A percentile compares a stretch with the other conserved stretches of the same genome.
Conservation (phyloP, 495 filamentous ascomycete genomes). For the Neurospora sublineolata region DNA sequence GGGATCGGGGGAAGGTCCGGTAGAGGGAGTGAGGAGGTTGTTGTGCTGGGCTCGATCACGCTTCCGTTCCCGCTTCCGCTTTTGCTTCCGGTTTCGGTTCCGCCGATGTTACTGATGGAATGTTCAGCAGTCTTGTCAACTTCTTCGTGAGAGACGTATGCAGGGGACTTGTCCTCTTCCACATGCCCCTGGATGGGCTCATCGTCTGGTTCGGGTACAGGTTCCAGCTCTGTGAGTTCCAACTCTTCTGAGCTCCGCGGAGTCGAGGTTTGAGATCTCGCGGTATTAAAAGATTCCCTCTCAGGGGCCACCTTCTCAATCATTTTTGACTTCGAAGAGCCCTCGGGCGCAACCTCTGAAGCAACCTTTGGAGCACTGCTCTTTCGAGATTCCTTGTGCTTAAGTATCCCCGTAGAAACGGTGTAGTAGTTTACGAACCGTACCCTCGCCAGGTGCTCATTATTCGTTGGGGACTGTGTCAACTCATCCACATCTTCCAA, state of each 20-base stretch:
- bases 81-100: not conserved
- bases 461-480: not conserved
- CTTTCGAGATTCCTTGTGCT: constrained; percentile 22
- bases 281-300: constrained; percentile 1
- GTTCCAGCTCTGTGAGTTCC: not conserved
- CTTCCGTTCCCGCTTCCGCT: not conserved
- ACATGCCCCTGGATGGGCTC: not conserved
- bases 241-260: not conserved
- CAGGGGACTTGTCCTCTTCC: not conserved
- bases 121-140: not conserved
- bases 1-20: constrained; percentile 32
- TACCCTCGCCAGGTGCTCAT: constrained; percentile 29
- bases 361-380: not conserved
- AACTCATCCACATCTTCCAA: constrained; percentile 56
- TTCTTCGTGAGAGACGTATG: not conserved
- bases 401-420: constrained; percentile 56
- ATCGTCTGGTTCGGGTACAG: not conserved
- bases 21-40: not conserved
- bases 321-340: not conserved
- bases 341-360: not conserved
- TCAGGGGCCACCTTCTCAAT: constrained; percentile 2
- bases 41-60: not conserved
- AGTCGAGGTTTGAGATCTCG: constrained; percentile 19
- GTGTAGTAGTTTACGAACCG: constrained; percentile 91
- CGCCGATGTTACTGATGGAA: not conserved